Evolutionary conservation across 768 basidiomycete species (phyloP), one percentile per base, ranked within the genome.

Genomic region (Mycena metata): DNA sequence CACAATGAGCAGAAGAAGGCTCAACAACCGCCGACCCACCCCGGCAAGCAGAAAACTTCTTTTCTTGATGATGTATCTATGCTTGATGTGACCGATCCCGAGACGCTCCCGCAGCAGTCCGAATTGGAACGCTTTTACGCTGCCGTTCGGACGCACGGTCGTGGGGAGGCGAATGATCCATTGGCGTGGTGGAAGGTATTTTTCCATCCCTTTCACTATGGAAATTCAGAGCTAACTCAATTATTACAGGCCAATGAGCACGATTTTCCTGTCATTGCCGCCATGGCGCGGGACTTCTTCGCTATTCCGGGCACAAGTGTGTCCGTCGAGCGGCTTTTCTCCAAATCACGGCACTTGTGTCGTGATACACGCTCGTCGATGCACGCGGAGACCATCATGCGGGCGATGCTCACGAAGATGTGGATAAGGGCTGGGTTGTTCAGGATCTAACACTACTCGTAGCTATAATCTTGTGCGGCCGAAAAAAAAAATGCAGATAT

Each of bases 311-410:
- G 39, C 11, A 39, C 36, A 6, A 36, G 36, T 36, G 36, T 36
- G 7, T 36, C 36, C 12, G 36, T 36, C 19, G 21, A 47, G 46
- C 46, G n/a, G 19, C 46, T 47, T 8, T 47, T 49, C 47, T 49
- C 47, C 10, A 23, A 24, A 23, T 49, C 47, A 23, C 47, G 47
- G 21, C 21, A 49, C 21, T 24, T 49, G 21, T 49, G 47, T 24
- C 47, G 21, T 23, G 47, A 49, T 10, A n/a, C 47, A 11, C 47
- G 21, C 19, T 19, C 11, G 11, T 49, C 47, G 19, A 49, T 49
- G 47, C n/a, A 49, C 19, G 47, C 47, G 47, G 47, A 49, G 47
- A 49, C 19, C 11, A 49, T 49, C 47, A 49, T 49, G 47, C n/a
- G 47, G 23, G 47, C 21, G 13, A 49, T 49, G 19, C 47, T 49